Conservation (phyloP, 129 eudicot genomes). For the Scalesia atractyloides region DNA sequence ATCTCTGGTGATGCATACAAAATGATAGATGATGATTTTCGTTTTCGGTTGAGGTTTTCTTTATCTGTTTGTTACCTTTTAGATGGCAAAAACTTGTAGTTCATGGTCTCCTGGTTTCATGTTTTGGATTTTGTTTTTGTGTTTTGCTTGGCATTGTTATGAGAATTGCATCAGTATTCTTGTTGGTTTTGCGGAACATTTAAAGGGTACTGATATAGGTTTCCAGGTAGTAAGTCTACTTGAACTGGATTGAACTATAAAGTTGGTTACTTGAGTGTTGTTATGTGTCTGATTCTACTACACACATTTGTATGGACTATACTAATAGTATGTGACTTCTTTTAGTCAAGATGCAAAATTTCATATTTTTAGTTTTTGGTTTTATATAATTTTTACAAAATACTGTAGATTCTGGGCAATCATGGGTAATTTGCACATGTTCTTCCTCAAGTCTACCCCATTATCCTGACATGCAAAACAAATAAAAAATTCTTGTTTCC, state of each 20-base stretch:
- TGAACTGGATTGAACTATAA: slow-evolving; percentile 16
- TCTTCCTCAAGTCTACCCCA: too few relatives aligned
- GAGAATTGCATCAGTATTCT: slow-evolving; percentile 22
- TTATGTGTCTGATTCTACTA: slow-evolving; percentile 15
- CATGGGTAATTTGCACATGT: too few relatives aligned
- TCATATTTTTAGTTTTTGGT: too few relatives aligned
- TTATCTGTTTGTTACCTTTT: slow-evolving; percentile 14
- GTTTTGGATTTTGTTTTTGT: slow-evolving; percentile 14
- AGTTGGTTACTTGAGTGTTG: slow-evolving; percentile 3
- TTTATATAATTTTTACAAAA: too few relatives aligned
- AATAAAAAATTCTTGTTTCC: too few relatives aligned
- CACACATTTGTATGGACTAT: background rate
- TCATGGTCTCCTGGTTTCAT: slow-evolving; percentile 16
- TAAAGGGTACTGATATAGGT: slow-evolving; percentile 43
- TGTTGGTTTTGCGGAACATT: slow-evolving; percentile 43
- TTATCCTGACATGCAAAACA: too few relatives aligned
- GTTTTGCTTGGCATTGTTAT: slow-evolving; percentile 22
- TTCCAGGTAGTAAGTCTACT: slow-evolving; percentile 38
- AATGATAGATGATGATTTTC: slow-evolving; percentile 26
- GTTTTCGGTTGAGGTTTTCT: slow-evolving; percentile 29
- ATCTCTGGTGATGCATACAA: slow-evolving; percentile 51
- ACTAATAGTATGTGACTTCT: too few relatives aligned
- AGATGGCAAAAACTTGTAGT: slow-evolving; percentile 32
- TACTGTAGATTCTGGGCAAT: too few relatives aligned
- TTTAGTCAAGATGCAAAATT: too few relatives aligned